Percentiles rank a stretch among this genome's conserved stretches.
Conservation (phyloP, 208 protist genomes). For the Leishmania amazonensis region DNA sequence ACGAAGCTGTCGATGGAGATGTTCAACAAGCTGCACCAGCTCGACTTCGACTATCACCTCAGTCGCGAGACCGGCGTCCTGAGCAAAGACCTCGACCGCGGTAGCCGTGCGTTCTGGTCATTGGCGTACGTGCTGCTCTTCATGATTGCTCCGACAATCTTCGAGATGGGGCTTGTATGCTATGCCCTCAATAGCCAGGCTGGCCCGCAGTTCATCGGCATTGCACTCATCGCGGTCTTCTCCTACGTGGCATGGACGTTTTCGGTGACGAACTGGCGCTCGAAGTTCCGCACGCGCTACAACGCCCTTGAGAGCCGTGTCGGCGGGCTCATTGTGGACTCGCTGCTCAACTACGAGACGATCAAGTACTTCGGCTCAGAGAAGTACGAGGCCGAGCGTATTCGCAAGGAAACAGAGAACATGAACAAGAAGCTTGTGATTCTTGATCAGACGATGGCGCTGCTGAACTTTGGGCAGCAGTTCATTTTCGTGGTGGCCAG, state of each 20-base stretch:
- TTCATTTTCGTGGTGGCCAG: conserved; percentile 92
- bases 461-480: conserved; percentile 95
- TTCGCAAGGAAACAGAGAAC: conserved; percentile 61
- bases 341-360: conserved; percentile 95
- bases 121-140: conserved; percentile 91
- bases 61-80: conserved; percentile 91
- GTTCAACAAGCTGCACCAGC: conserved; percentile 86
- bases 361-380: conserved; percentile 95
- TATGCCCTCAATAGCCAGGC: conserved; percentile 82
- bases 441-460: conserved; percentile 87
- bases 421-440: conserved; percentile 86
- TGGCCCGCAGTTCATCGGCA: conserved; percentile 84
- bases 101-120: conserved; percentile 90
- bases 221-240: conserved; percentile 79
- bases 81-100: conserved; percentile 92
- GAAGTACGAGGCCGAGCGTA: conserved; percentile 78
- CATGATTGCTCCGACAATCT: conserved; percentile 91
- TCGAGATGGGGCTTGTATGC: conserved; percentile 93
- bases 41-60: conserved; percentile 90
- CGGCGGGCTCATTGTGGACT: conserved; percentile 90
- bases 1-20: conserved; percentile 88
- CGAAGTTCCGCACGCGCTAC: conserved; percentile 86
- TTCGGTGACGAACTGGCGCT: conserved; percentile 88
- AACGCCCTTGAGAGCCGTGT: conserved; percentile 93
- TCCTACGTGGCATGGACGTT: conserved; percentile 91